Evolutionary conservation across 2,329 filamentous ascomycete genomes (phyloP), one percentile per base, ranked within the genome.

Genomic region (Fusarium kyushuense): DNA sequence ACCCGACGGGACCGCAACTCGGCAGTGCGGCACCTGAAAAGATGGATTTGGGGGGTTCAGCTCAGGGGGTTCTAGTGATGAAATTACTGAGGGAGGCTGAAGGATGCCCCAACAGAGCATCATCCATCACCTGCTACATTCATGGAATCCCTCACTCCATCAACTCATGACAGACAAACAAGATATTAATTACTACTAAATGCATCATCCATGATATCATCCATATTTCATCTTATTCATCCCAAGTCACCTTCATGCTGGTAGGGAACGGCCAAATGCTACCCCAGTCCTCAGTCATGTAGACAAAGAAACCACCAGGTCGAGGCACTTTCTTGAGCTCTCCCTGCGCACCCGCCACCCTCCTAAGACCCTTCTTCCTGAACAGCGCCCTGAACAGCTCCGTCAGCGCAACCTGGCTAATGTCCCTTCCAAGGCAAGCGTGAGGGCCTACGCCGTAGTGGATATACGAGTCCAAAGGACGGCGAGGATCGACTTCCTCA

Each of bases 341-440:
- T 0, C 91, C 91, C 77, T 91, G 88, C 1, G 85, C 79, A 0
- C 91, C 91, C 0, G 86, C 80, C 0, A 87, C 88, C 30, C 88
- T 83, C 8, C 88, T 81, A 13, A 94, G 76, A 54, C 88, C 88
- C 69, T 86, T 83, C 69, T 88, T 81, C 60, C 83, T 80, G 72
- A 90, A 91, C 3, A 92, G 78, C 1, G 86, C 85, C 47, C 90
- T 86, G 76, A 93, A 86, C 82, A 93, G 89, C 67, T 90, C 86
- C 1, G 87, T 86, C 59, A 94, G 79, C 0, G 88, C 89, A 3
- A 88, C 82, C 64, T 88, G 83, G 74, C 84, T 87, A 14, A 86
- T 84, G 17, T 89, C 85, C 27, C 83, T 82, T 1, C 89, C 90
- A 0, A 93, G 81, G 62, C 86, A 89, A 4, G 85, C 81, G 71